These are phyloP conservation scores for Oryza brachyantha DNA, from an alignment of 176 grass and related monocot genomes.

Conservation along the genomic window DNA sequence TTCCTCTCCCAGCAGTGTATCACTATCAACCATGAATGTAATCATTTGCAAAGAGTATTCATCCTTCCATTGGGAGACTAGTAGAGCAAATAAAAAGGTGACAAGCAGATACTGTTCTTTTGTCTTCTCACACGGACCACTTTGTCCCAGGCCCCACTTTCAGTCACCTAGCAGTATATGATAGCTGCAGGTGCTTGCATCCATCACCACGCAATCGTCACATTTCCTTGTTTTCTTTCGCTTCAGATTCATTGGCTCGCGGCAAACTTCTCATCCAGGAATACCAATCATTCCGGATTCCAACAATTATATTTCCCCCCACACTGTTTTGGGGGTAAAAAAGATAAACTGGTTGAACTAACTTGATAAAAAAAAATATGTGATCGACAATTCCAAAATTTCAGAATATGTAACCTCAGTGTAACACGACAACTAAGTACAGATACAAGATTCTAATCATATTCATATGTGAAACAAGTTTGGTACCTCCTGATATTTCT, in stretches of 20 bases:
- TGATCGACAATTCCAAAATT: no score
- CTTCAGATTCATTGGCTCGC: neutral
- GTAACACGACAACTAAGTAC: no score
- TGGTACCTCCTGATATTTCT: neutral
- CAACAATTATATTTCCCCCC: neutral
- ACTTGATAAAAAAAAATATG: neutral
- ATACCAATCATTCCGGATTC: neutral
- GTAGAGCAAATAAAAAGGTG: constrained; percentile 40
- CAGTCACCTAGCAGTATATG: constrained; percentile 25
- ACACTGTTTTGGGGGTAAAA: neutral
- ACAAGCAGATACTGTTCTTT: constrained; percentile 38
- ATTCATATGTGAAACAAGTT: neutral
- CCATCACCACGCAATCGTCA: constrained; percentile 30
- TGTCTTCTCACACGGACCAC: constrained; percentile 43
- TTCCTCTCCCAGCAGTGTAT: constrained; percentile 19
- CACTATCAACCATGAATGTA: constrained; percentile 33
- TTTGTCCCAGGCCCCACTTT: constrained; percentile 46
- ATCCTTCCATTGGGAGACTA: constrained; percentile 31
- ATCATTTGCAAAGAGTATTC: constrained; percentile 43
- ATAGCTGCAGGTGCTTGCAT: constrained; percentile 35
- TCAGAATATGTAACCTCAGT: no score
- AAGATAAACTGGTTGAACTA: neutral
- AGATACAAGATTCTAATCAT: neutral
- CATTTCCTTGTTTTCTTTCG: neutral
- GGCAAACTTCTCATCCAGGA: neutral